Evolutionary conservation across 805 yeast species (phyloP).

Genomic region (Candida namnaoensis): DNA sequence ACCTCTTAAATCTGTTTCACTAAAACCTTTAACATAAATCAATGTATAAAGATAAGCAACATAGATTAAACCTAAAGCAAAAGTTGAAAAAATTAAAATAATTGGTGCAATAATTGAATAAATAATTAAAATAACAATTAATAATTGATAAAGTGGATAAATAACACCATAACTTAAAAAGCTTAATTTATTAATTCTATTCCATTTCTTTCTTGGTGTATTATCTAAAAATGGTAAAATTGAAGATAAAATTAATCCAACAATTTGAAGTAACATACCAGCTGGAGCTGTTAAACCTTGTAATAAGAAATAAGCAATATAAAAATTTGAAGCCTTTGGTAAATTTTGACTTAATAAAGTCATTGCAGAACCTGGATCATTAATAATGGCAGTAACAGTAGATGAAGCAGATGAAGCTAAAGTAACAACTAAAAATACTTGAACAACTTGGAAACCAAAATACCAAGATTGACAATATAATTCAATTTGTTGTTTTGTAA

Average conservation of each 20-base stretch:
- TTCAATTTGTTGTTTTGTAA: constrained; percentile 68
- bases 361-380: constrained; percentile 67
- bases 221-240: constrained; percentile 68
- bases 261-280: constrained; percentile 70
- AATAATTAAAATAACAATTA: constrained; percentile 62
- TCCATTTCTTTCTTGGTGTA: constrained; percentile 93
- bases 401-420: constrained; percentile 76
- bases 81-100: constrained; percentile 54
- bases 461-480: constrained; percentile 81
- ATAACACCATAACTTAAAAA: constrained; percentile 74
- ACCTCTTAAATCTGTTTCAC: constrained; percentile 55
- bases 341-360: constrained; percentile 61
- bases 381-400: constrained; percentile 59
- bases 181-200: constrained; percentile 53
- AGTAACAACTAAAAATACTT: constrained; percentile 81
- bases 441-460: constrained; percentile 85
- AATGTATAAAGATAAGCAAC: constrained; percentile 55
- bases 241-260: constrained; percentile 61
- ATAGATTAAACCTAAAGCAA: constrained; percentile 49
- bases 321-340: constrained; percentile 89
- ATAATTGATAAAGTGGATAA: constrained; percentile 70
- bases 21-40: constrained; percentile 53
- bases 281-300: constrained; percentile 76
- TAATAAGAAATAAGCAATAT: constrained; percentile 71
- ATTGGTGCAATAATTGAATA: constrained; percentile 79